Evolutionary conservation across 2,329 filamentous ascomycete genomes (phyloP).

Genomic region (Metarhizium rileyi): DNA sequence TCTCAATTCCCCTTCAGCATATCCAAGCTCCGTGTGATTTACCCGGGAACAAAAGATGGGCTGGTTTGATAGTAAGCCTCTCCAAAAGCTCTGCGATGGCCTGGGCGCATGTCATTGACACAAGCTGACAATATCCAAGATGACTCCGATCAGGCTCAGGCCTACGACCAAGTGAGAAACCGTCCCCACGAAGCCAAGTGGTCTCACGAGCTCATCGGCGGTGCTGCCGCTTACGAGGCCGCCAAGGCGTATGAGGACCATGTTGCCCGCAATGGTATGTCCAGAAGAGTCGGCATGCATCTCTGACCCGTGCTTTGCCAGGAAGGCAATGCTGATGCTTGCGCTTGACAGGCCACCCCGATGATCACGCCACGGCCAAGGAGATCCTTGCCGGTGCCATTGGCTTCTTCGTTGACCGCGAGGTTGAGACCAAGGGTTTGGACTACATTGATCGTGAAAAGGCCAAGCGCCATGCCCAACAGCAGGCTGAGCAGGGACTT

Average conservation of each 20-base stretch:
- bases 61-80: conserved; percentile 12
- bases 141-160: conserved; percentile 14
- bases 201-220: conserved; percentile 21
- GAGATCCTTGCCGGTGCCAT: conserved; percentile 19
- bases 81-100: background rate
- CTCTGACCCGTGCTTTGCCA: background rate
- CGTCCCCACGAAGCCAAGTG: conserved; percentile 21
- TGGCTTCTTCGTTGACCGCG: conserved; percentile 21
- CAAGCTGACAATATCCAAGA: conserved; percentile 8
- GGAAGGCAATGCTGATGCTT: background rate
- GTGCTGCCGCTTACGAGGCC: conserved; percentile 21
- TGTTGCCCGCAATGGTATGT: conserved; percentile 15
- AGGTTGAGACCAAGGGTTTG: conserved; percentile 20
- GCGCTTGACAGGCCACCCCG: conserved; percentile 14
- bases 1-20: background rate
- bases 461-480: conserved; percentile 19
- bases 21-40: background rate
- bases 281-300: background rate
- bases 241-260: conserved; percentile 23
- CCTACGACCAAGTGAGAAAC: conserved; percentile 16
- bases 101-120: background rate
- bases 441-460: conserved; percentile 18
- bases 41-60: conserved; percentile 11
- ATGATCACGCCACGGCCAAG: conserved; percentile 19
- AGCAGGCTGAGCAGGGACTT: conserved; percentile 17